Base-by-base conservation (phyloP, 495 filamentous ascomycete genomes). In the Xylaria telfairii region DNA sequence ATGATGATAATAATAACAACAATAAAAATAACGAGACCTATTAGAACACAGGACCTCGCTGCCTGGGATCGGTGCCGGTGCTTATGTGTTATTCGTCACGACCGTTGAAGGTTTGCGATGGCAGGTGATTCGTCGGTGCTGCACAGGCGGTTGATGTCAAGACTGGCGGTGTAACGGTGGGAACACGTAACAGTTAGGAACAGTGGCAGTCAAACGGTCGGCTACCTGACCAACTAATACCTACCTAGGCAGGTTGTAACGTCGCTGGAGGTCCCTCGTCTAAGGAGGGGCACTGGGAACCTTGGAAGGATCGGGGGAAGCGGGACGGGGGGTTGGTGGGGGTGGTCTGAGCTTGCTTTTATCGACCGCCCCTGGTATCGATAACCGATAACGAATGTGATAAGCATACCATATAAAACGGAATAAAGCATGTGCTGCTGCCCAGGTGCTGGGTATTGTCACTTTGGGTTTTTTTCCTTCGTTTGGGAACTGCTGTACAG, bases 121-220 rank as follows among this genome's bases (percentile, higher is more conserved):
- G 15, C 21, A 3, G n/a, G 59, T 15, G 21, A 42, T 65, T 51
- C 17, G 62, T 37, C 46, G 1, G 21, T 42, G 59, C 59, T 62
- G 8, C 37, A 28, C 59, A 26, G 21, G 59, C 21, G 62, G 17
- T 26, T 37, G 56, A 39, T 4, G 56, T n/a, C 5, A 2, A 51
- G 34, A 54, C 47, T 9, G 47, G 64, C 64, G 64, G 64, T 66
- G 64, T 53, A 54, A 54, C 47, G 4, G 42, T 28, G 21, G 47
- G 47, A 65, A 65, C 62, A 49, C 44, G 42, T 51, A 46, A 44
- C 39, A 30, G 24, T 26, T 13, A 51, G 2, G 47, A 44, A 17
- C 42, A 6, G n/a, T n/a, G n/a, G n/a, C n/a, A n/a, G n/a, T n/a
- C n/a, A n/a, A n/a, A n/a, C n/a, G n/a, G n/a, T n/a, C n/a, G n/a